Evolutionary conservation across 306 rosid genomes (phyloP).

Genomic region (Dalbergia oliveri): DNA sequence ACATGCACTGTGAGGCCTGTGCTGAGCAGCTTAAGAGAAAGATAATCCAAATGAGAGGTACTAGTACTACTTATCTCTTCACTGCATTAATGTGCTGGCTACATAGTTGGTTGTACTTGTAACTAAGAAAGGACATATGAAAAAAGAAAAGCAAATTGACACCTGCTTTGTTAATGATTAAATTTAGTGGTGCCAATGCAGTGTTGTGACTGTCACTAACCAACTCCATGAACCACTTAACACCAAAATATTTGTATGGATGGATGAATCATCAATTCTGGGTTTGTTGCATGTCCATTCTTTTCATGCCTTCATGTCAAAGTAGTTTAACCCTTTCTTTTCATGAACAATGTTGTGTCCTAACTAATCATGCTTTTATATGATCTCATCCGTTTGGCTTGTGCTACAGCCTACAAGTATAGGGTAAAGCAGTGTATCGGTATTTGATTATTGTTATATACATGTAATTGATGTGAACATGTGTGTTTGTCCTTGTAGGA

Average conservation of each 20-base stretch:
- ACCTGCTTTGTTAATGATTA: constrained; percentile 20
- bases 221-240: constrained; percentile 14
- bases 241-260: not conserved
- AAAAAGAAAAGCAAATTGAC: not conserved
- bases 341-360: constrained; percentile 26
- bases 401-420: not conserved
- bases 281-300: constrained; percentile 25
- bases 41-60: constrained; percentile 94
- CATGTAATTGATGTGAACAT: constrained; percentile 19
- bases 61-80: constrained; percentile 4
- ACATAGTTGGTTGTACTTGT: not conserved
- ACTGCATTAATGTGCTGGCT: constrained; percentile 19
- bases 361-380: constrained; percentile 28
- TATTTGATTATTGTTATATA: not conserved
- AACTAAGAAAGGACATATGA: not conserved
- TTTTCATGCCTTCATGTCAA: not conserved
- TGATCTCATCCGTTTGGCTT: constrained; percentile 10
- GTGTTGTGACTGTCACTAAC: constrained; percentile 24
- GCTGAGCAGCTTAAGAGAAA: constrained; percentile 82
- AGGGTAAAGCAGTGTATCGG: not conserved
- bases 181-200: constrained; percentile 8
- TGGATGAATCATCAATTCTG: constrained; percentile 20
- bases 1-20: constrained; percentile 97
- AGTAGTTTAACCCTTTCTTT: constrained; percentile 12
- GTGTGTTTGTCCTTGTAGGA: constrained; percentile 55